These are phyloP conservation scores for Hydnomerulius pinastri DNA, from an alignment of 768 basidiomycete genomes.

Conservation along the genomic window DNA sequence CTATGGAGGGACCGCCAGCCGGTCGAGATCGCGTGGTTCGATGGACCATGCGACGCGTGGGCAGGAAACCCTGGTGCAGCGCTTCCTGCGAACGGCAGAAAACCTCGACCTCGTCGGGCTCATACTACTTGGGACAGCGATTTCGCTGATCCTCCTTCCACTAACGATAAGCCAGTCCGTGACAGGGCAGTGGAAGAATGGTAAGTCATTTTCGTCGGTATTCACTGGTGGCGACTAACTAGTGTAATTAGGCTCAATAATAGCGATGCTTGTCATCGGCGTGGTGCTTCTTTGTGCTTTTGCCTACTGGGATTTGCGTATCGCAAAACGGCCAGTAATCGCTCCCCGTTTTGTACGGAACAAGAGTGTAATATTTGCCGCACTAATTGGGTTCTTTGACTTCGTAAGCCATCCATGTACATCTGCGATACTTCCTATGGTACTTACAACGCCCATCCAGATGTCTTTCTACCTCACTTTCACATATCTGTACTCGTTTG, in stretches of 20 bases:
- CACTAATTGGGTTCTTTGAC: slow-evolving; percentile 64
- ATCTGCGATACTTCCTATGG: slow-evolving; percentile 4
- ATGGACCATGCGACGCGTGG: neutral
- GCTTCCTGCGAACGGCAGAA: slow-evolving; percentile 22
- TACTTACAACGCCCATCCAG: slow-evolving; percentile 30
- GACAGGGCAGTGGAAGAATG: slow-evolving; percentile 44
- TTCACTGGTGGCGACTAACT: no score
- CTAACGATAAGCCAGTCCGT: slow-evolving; percentile 49
- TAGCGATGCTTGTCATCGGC: slow-evolving; percentile 54
- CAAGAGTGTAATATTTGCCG: slow-evolving; percentile 57
- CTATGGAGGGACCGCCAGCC: neutral
- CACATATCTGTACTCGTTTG: slow-evolving; percentile 74
- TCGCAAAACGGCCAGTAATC: slow-evolving; percentile 60
- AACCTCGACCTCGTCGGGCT: slow-evolving; percentile 54
- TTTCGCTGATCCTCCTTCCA: slow-evolving; percentile 56
- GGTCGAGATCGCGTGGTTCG: neutral
- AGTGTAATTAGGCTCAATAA: slow-evolving; percentile 54
- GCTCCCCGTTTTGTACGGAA: slow-evolving; percentile 60
- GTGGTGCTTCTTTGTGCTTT: slow-evolving; percentile 44
- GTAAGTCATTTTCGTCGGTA: slow-evolving; percentile 38
- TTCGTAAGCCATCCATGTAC: slow-evolving; percentile 39
- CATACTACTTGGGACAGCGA: slow-evolving; percentile 47
- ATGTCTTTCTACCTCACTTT: slow-evolving; percentile 68
- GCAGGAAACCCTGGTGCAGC: slow-evolving; percentile 1
- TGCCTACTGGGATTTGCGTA: slow-evolving; percentile 48